Percentiles rank a stretch among this genome's conserved stretches.
phyloP scores from a whole-genome alignment of 2,329 filamentous ascomycete species.

The Paracamarosporium sp. region DNA sequence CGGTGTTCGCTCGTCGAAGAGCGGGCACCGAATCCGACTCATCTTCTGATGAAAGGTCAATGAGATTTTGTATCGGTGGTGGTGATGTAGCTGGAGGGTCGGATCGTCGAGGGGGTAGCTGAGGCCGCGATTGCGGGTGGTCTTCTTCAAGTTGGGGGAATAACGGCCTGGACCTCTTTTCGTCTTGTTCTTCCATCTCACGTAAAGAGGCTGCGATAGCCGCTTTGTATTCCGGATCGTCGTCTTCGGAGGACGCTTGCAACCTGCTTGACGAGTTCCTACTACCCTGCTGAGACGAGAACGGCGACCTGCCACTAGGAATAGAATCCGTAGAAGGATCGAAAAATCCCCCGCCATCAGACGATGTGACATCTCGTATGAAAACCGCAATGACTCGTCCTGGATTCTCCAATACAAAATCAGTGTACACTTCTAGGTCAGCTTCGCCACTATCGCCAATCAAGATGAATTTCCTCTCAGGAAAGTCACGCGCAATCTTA shows the following conservation, averaged over 20 bases:
- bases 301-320: slow-evolving; percentile 37
- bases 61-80: slow-evolving; percentile 48
- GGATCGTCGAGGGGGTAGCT: slow-evolving; percentile 43
- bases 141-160: slow-evolving; percentile 44
- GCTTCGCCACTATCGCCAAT: slow-evolving; percentile 97
- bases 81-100: slow-evolving; percentile 25
- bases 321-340: slow-evolving; percentile 63
- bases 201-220: slow-evolving; percentile 57
- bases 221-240: slow-evolving; percentile 55
- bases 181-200: slow-evolving; percentile 52
- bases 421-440: slow-evolving; percentile 95
- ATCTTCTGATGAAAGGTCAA: slow-evolving; percentile 57
- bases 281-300: slow-evolving; percentile 26
- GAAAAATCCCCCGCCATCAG: slow-evolving; percentile 77
- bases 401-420: slow-evolving; percentile 84
- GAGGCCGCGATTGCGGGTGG: slow-evolving; percentile 40
- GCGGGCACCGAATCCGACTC: slow-evolving; percentile 26
- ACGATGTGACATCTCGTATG: slow-evolving; percentile 92
- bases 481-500: slow-evolving; percentile 86
- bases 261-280: slow-evolving; percentile 16
- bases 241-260: slow-evolving; percentile 44
- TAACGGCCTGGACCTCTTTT: slow-evolving; percentile 40
- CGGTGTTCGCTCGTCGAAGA: slow-evolving; percentile 33
- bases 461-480: slow-evolving; percentile 84
- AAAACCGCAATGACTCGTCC: slow-evolving; percentile 86